phyloP scores from a whole-genome alignment of 805 yeast genomes.

The Ogataea methanolica region DNA sequence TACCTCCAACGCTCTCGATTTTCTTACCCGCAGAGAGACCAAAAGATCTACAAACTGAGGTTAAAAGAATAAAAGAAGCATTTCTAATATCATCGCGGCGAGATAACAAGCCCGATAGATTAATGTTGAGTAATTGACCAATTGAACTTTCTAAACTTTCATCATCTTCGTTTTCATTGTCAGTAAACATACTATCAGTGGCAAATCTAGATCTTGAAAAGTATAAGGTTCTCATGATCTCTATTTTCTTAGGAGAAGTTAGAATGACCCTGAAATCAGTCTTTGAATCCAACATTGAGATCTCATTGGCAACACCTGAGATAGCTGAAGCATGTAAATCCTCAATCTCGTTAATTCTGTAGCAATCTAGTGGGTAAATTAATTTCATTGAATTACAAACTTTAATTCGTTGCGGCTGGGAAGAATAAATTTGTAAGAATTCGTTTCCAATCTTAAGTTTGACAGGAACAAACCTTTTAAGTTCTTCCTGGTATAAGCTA shows the following conservation, averaged over 20 bases:
- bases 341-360: slow-evolving; percentile 35
- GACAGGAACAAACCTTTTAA: slow-evolving; percentile 53
- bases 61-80: slow-evolving; percentile 58
- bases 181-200: slow-evolving; percentile 16
- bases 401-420: slow-evolving; percentile 38
- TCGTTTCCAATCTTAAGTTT: slow-evolving; percentile 66
- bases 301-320: slow-evolving; percentile 47
- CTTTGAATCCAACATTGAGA: slow-evolving; percentile 36
- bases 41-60: slow-evolving; percentile 57
- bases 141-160: slow-evolving; percentile 36
- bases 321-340: slow-evolving; percentile 36
- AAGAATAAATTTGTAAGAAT: slow-evolving; percentile 52
- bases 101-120: slow-evolving; percentile 64
- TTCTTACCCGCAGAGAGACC: slow-evolving; percentile 55
- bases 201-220: slow-evolving; percentile 53
- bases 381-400: slow-evolving; percentile 32
- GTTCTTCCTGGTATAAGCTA: slow-evolving; percentile 43
- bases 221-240: slow-evolving; percentile 66
- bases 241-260: slow-evolving; percentile 47
- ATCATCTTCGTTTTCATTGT: slow-evolving; percentile 31
- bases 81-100: slow-evolving; percentile 53
- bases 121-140: slow-evolving; percentile 59
- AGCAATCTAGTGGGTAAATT: slow-evolving; percentile 39
- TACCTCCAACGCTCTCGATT: slow-evolving; percentile 49
- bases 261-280: slow-evolving; percentile 36